Base-by-base conservation (phyloP, 164 flowering plant genomes). In the Aristolochia contorta region DNA sequence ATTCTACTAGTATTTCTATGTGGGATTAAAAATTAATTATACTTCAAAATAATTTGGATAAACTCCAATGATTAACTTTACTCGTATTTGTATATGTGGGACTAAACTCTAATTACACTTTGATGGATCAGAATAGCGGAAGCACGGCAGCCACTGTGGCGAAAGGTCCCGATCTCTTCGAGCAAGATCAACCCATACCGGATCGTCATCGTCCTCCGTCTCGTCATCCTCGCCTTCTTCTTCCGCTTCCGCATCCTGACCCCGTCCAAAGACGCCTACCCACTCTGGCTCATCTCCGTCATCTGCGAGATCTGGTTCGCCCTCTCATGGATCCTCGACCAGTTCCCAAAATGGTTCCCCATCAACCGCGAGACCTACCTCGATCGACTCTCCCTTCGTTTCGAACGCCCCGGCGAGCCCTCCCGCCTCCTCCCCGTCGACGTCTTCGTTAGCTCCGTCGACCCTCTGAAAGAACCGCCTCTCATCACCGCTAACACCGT, bases 251-350 rank as follows among this genome's bases (percentile, higher is more conserved):
- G 98, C 0, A 72, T 92, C 60, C 19, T 80, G 50, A 87, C 93
- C 3, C 98, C 96, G 1, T 96, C 98, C 4, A 21, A 66, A 4
- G 98, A 92, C 61, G 98, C 98, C 15, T 92, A 53, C 56, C 87
- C 96, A 0, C 65, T 92, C 12, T 92, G 98, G 98, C 76, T 89
- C 37, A 83, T 84, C 71, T 92, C 98, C 16, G 93, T 92, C 0
- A 82, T 89, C n/a, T 92, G 98, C 33, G 98, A 92, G 64, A 75
- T 83, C 54, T 92, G 98, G 98, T 92, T 92, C 60, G 98, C 86
- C 0, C 56, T 89, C 56, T 92, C 98, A 1, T 92, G 98, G 98
- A 86, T 92, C 4, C 96, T 89, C 22, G 98, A 92, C 63, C 98
- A 92, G 73, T 87, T 92, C 71, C 98, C 98, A 54, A 92, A 89